Evolutionary conservation across 192 early-diverging fungal genomes (phyloP).

Genomic region (Rhizoclosmatium globosum): DNA sequence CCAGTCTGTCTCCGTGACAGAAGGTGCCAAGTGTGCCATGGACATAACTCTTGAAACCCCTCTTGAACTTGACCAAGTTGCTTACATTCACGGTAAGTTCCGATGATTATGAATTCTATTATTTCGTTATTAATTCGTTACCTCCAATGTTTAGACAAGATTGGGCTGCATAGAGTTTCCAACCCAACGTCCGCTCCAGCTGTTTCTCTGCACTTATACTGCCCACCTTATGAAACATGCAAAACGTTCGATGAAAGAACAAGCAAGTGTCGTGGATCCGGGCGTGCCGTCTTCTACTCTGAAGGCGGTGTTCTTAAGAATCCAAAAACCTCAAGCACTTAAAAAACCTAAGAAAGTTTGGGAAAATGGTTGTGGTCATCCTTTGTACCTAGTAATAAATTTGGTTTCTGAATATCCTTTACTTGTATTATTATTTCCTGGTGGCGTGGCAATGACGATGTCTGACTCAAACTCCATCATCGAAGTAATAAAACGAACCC

Average conservation of each 20-base stretch:
- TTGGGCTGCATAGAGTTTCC: constrained; percentile 84
- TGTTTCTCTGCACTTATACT: constrained; percentile 91
- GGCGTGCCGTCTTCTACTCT: constrained; percentile 71
- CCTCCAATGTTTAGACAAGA: constrained; percentile 60
- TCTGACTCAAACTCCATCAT: not conserved
- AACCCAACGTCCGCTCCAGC: constrained; percentile 72
- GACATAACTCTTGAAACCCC: constrained; percentile 45
- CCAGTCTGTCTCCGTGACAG: not conserved
- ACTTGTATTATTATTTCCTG: not conserved
- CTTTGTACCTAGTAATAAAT: not conserved
- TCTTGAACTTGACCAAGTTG: constrained; percentile 68
- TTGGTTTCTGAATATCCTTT: not conserved
- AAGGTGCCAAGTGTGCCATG: constrained; percentile 14
- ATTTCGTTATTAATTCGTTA: not conserved
- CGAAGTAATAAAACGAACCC: not conserved
- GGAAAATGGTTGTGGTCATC: not conserved
- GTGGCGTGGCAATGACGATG: not conserved
- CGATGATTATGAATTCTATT: not conserved
- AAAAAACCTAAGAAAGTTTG: not conserved
- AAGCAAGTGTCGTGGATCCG: constrained; percentile 65
- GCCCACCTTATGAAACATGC: constrained; percentile 85
- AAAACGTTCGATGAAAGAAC: constrained; percentile 84
- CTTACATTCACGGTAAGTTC: constrained; percentile 81
- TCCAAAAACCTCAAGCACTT: constrained; percentile 3
- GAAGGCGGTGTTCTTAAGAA: constrained; percentile 45